phyloP scores from a whole-genome alignment of 1,284 basidiomycete genomes.

The Porogramme epimiltina region DNA sequence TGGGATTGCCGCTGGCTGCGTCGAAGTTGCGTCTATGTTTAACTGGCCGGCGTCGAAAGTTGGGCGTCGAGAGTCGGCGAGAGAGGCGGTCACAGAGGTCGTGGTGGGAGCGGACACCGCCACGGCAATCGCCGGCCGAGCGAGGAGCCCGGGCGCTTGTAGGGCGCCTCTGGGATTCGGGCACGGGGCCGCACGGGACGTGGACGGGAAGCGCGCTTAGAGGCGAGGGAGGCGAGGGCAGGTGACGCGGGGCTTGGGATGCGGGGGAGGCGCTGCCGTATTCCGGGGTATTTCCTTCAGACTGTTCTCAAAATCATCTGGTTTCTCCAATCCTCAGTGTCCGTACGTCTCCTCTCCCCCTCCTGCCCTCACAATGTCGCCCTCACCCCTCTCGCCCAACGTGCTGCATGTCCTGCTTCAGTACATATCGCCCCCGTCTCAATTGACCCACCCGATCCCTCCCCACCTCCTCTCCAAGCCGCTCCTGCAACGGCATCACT shows the following conservation, averaged over 20 bases:
- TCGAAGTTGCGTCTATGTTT: no score
- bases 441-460: slow-evolving; percentile 52
- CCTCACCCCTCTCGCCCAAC: slow-evolving; percentile 39
- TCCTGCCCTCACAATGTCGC: slow-evolving; percentile 29
- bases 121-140: no score
- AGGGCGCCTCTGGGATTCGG: no score
- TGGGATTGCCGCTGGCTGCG: no score
- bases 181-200: no score
- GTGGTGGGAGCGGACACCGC: no score
- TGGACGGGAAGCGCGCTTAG: no score
- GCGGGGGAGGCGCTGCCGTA: slow-evolving; percentile 9
- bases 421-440: slow-evolving; percentile 57
- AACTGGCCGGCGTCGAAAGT: no score
- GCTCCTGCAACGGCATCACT: slow-evolving; percentile 66
- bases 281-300: slow-evolving; percentile 9
- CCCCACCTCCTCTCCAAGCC: slow-evolving; percentile 59
- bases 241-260: background rate
- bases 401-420: slow-evolving; percentile 52
- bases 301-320: slow-evolving; percentile 1
- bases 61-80: no score
- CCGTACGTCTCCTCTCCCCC: slow-evolving; percentile 10
- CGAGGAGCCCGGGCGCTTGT: no score
- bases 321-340: slow-evolving; percentile 4
- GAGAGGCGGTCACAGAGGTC: no score
- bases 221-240: slow-evolving; percentile 4